Evolutionary conservation across 768 basidiomycete genomes (phyloP).

Genomic region (Lactarius indigo): DNA sequence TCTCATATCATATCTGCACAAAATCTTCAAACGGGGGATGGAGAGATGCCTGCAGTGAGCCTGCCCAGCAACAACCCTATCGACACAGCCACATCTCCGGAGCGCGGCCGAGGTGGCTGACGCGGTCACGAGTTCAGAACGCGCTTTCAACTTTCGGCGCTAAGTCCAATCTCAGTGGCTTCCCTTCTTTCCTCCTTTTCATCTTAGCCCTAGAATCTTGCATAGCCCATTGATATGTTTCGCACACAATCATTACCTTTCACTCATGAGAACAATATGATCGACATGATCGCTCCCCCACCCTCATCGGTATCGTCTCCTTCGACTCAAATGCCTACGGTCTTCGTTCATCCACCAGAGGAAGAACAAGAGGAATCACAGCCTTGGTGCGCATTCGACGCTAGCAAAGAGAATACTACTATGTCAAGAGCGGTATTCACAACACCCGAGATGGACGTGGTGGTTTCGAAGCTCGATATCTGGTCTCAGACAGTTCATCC

Average conservation of each 20-base stretch:
- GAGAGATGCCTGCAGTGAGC: too few relatives aligned
- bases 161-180: background rate
- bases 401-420: slow-evolving; percentile 24
- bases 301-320: slow-evolving; percentile 30
- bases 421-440: slow-evolving; percentile 25
- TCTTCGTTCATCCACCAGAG: slow-evolving; percentile 38
- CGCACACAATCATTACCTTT: slow-evolving; percentile 30
- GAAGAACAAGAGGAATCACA: slow-evolving; percentile 36
- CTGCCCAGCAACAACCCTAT: too few relatives aligned
- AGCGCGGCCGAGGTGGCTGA: slow-evolving; percentile 10
- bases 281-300: slow-evolving; percentile 28
- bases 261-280: slow-evolving; percentile 16
- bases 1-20: too few relatives aligned
- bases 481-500: slow-evolving; percentile 28
- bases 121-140: slow-evolving; percentile 12
- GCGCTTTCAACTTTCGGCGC: slow-evolving; percentile 7
- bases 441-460: slow-evolving; percentile 32
- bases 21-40: too few relatives aligned
- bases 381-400: slow-evolving; percentile 36
- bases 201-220: background rate
- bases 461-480: slow-evolving; percentile 30
- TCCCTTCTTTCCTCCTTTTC: background rate
- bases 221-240: slow-evolving; percentile 27
- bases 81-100: too few relatives aligned
- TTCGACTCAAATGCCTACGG: slow-evolving; percentile 32